Evolutionary conservation across 306 rosid genomes (phyloP).

Genomic region (Hylodesmum podocarpum): DNA sequence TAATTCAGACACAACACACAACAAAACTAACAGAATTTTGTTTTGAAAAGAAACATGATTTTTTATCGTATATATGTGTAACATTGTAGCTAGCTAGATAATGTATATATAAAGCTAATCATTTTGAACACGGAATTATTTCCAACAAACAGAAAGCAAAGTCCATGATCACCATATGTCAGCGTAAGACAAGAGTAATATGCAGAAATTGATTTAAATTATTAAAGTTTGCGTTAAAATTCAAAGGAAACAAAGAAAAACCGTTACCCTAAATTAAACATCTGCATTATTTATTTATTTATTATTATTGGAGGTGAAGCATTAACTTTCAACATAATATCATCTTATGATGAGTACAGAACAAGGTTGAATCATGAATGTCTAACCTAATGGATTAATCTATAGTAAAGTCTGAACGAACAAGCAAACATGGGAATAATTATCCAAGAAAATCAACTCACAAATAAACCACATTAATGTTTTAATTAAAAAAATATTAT

Average conservation of each 20-base stretch:
- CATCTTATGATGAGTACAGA: neutral
- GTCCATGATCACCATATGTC: neutral
- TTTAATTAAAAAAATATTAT: neutral
- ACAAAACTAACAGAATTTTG: neutral
- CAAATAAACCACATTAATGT: neutral
- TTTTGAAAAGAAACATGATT: neutral
- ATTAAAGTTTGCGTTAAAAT: neutral
- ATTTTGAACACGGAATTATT: constrained; percentile 3
- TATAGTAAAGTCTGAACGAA: neutral
- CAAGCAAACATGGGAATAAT: neutral
- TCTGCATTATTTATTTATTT: neutral
- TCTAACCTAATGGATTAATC: neutral
- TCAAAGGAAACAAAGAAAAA: neutral
- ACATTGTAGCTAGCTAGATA: neutral
- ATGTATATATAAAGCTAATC: neutral
- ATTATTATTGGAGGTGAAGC: neutral
- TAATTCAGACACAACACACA: neutral
- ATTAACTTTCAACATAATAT: neutral
- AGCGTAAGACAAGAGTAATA: neutral
- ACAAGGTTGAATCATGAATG: neutral
- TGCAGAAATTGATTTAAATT: neutral
- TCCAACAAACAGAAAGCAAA: neutral
- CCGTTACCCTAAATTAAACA: neutral
- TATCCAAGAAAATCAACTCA: constrained; percentile 26
- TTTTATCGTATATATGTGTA: neutral